Evolutionary conservation across 108 stramenopile genomes (phyloP).

Genomic region (Chaetoceros tenuissimus): DNA sequence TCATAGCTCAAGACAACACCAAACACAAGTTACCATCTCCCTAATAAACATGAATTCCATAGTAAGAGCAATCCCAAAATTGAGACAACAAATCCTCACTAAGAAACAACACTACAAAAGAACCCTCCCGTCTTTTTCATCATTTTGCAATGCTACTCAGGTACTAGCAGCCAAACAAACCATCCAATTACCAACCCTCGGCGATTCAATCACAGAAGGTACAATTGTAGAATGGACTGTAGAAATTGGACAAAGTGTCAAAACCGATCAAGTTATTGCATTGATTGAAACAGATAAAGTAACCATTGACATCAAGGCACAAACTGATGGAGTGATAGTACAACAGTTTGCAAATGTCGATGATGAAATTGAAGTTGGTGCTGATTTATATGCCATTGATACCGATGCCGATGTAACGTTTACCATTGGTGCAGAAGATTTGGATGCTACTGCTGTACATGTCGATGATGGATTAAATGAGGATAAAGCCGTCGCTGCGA

Average conservation of each 20-base stretch:
- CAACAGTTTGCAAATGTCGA: constrained; percentile 67
- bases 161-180: no score
- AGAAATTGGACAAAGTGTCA: constrained; percentile 55
- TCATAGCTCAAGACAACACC: no score
- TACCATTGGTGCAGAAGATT: constrained; percentile 15
- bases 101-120: no score
- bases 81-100: no score
- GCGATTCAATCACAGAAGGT: constrained; percentile 79
- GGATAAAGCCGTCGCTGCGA: constrained; percentile 14
- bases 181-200: constrained; percentile 75
- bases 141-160: no score
- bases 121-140: no score
- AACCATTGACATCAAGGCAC: constrained; percentile 87
- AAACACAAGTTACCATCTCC: no score
- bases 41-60: no score
- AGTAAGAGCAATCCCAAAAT: no score
- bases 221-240: constrained; percentile 85
- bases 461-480: constrained; percentile 10
- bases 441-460: constrained; percentile 4
- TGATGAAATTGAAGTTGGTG: constrained; percentile 78
- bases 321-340: constrained; percentile 62
- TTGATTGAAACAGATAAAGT: constrained; percentile 91
- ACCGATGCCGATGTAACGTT: constrained; percentile 49
- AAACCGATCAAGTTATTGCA: constrained; percentile 79
- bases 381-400: constrained; percentile 66